These are phyloP conservation scores for Nicotiana otophora DNA, from an alignment of 257 asterid genomes.

Conservation along the genomic window DNA sequence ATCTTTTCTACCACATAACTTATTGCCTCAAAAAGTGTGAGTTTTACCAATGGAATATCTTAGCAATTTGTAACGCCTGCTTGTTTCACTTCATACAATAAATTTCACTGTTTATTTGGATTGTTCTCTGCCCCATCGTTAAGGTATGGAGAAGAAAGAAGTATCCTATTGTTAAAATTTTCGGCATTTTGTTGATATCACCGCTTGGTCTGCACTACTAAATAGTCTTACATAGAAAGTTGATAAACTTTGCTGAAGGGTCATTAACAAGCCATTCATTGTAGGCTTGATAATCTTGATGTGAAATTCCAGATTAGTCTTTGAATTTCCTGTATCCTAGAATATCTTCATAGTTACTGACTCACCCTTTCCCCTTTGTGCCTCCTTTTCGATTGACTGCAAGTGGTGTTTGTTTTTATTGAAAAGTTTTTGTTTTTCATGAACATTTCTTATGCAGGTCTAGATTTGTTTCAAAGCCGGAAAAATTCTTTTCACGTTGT, in stretches of 20 bases:
- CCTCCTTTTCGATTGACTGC: background rate
- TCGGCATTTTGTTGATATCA: background rate
- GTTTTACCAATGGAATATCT: background rate
- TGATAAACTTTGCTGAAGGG: background rate
- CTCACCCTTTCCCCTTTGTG: background rate
- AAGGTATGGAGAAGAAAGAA: background rate
- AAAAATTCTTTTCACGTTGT: conserved; percentile 67
- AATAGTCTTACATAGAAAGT: background rate
- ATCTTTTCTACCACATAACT: background rate
- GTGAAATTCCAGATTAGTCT: background rate
- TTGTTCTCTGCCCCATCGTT: background rate
- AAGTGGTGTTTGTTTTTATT: background rate
- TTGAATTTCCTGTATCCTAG: background rate
- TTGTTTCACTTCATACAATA: background rate
- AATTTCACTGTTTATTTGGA: background rate
- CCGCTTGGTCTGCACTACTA: background rate
- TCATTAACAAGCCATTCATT: background rate
- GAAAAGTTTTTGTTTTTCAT: background rate
- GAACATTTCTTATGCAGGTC: conserved; percentile 37
- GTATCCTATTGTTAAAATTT: background rate
- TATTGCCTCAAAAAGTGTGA: background rate
- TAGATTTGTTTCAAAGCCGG: conserved; percentile 53
- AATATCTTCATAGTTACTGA: background rate
- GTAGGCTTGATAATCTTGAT: background rate
- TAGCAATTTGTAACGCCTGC: background rate